Conservation (phyloP, 202 grass and related monocot species). For the Bolboschoenoplectus hybrid region DNA sequence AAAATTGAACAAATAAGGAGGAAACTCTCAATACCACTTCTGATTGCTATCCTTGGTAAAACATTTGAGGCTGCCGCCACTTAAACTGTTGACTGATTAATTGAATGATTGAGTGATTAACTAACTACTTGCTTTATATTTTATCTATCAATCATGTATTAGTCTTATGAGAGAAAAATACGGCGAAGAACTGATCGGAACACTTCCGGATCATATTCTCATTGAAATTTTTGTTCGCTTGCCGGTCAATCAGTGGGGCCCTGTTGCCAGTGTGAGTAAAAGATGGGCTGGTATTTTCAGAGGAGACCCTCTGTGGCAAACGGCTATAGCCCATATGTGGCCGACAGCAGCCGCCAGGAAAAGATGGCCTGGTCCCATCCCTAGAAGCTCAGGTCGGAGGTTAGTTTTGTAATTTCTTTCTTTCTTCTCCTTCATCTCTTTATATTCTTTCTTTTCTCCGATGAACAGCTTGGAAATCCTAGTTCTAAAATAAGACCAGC, state of each 20-base stretch:
- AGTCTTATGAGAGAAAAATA: constrained; percentile 60
- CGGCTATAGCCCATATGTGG: constrained; percentile 69
- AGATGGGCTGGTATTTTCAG: constrained; percentile 74
- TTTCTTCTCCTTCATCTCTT: not conserved
- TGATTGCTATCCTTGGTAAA: not conserved
- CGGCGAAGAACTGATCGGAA: constrained; percentile 55
- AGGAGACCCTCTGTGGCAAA: constrained; percentile 90
- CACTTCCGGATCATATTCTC: constrained; percentile 83
- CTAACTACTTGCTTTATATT: not conserved
- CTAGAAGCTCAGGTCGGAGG: constrained; percentile 83
- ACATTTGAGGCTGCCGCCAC: not conserved
- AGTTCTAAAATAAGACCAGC: not conserved
- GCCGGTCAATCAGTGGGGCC: constrained; percentile 69
- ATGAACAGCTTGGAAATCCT: not conserved
- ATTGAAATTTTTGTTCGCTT: constrained; percentile 72
- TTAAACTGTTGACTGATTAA: not conserved
- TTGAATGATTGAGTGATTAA: not conserved
- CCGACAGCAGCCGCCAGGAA: constrained; percentile 60
- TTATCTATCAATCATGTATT: not conserved
- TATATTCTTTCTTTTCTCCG: too few species aligned
- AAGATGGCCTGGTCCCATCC: constrained; percentile 95
- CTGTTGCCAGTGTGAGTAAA: constrained; percentile 79
- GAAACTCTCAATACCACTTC: not conserved
- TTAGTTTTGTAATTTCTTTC: constrained; percentile 46
- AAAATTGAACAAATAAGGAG: not conserved